These are phyloP conservation scores for Lachancea kluyveri DNA, from an alignment of 805 yeast genomes.

Conservation along the genomic window DNA sequence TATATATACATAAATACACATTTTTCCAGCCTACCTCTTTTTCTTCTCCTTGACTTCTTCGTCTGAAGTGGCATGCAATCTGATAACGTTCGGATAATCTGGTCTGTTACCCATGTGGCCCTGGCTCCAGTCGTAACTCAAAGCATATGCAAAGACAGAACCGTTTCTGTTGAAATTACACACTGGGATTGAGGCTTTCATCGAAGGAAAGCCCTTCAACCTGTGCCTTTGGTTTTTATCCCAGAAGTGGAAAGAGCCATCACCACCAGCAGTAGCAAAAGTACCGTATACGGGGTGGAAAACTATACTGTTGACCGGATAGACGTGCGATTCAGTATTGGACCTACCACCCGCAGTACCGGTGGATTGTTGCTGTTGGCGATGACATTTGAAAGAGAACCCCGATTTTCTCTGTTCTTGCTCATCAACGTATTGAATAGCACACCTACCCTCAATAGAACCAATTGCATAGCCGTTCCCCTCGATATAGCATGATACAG, in stretches of 20 bases:
- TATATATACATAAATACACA: neutral
- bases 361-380: conserved; percentile 43
- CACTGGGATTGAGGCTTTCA: conserved; percentile 63
- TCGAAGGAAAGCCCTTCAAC: conserved; percentile 68
- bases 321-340: conserved; percentile 60
- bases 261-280: conserved; percentile 89
- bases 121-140: conserved; percentile 93
- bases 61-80: conserved; percentile 79
- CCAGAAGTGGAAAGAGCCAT: conserved; percentile 93
- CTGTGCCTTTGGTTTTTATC: conserved; percentile 89
- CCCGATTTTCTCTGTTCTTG: conserved; percentile 64
- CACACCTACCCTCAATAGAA: conserved; percentile 92
- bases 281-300: conserved; percentile 92
- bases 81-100: conserved; percentile 67
- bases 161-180: conserved; percentile 82
- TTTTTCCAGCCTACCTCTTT: conserved; percentile 30
- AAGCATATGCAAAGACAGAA: conserved; percentile 79
- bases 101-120: conserved; percentile 75
- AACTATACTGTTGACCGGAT: conserved; percentile 69
- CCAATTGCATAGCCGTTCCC: conserved; percentile 93
- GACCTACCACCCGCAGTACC: conserved; percentile 42
- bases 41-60: conserved; percentile 66
- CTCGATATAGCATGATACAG: conserved; percentile 77
- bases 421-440: conserved; percentile 86
- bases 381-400: conserved; percentile 92